Evolutionary conservation across 495 filamentous ascomycete species (phyloP), one percentile per base, ranked within the genome.

Genomic region (Hapsidospora chrysogenum): DNA sequence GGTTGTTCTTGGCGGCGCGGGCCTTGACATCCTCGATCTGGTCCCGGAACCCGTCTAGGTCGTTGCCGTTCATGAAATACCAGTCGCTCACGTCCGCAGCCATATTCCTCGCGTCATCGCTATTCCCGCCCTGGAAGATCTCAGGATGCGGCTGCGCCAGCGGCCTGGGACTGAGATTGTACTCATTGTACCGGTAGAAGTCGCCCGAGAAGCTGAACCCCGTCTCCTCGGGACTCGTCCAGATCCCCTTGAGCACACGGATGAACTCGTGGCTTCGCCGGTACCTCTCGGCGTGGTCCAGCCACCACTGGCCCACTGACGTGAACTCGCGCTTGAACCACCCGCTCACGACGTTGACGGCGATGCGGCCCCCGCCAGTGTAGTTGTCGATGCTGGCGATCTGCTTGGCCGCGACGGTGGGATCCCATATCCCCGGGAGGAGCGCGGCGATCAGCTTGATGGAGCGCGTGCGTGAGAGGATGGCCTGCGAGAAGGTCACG

Each of bases 21-120:
- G 47, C 51, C 22, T 51, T 51, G 7, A 66, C 61, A 40, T 64
- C 61, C 9, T 41, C 40, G 34, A 64, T 64, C 47, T 66, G 61
- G 11, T 39, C 42, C 33, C 57, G 51, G 47, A 66, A 61, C 2
- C 61, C 61, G 39, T 63, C 61, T 9, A 64, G 52, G 11, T 60
- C 60, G 38, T 64, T 64, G 17, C 62, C 61, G 39, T 63, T 66
- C 58, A 64, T 64, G 38, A 64, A 66, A 44, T 66, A 66, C 47
- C 53, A 64, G 33, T 63, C 60, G 6, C 43, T 48, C 3, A 53
- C 61, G n/a, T 47, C 36, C 8, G 57, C 56, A 6, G 51, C 58
- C 36, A 63, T 63, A 32, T 60, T 47, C 11, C 55, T 44, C 1
- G 61, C 61, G 34, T 66, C 58, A 21, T 60, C 47, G 18, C 51